A percentile compares a stretch with the other conserved stretches of the same genome.
phyloP scores from a whole-genome alignment of 2,329 filamentous ascomycete species.

The Pseudocercospora eumusae region DNA sequence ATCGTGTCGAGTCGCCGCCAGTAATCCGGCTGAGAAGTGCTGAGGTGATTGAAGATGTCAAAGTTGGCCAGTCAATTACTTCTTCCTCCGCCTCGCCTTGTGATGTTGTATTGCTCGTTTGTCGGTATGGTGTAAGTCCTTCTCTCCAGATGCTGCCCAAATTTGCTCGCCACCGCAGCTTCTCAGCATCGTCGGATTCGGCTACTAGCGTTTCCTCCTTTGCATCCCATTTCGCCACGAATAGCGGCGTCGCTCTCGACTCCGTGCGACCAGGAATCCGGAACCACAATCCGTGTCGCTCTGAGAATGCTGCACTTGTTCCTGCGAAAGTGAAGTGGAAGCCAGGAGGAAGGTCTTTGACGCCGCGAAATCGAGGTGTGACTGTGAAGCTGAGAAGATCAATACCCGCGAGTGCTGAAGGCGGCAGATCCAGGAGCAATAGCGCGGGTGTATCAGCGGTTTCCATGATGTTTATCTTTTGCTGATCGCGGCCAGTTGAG shows the following conservation, averaged over 20 bases:
- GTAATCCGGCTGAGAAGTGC: conserved; percentile 54
- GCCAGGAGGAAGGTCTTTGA: conserved; percentile 60
- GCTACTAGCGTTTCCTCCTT: conserved; percentile 49
- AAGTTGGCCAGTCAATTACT: conserved; percentile 54
- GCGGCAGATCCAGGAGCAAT: conserved; percentile 49
- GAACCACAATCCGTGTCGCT: conserved; percentile 65
- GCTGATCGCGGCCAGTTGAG: background rate
- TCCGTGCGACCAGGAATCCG: conserved; percentile 42
- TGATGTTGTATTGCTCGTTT: conserved; percentile 39
- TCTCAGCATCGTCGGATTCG: conserved; percentile 46
- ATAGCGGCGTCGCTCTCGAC: conserved; percentile 39
- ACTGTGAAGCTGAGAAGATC: conserved; percentile 63
- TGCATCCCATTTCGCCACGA: conserved; percentile 60
- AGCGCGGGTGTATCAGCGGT: conserved; percentile 32
- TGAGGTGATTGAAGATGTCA: conserved; percentile 54
- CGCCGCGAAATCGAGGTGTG: conserved; percentile 61
- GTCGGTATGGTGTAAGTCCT: conserved; percentile 52
- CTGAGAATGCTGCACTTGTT: conserved; percentile 58
- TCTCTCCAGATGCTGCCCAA: conserved; percentile 58
- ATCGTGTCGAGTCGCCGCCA: conserved; percentile 50
- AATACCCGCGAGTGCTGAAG: conserved; percentile 55
- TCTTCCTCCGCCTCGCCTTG: conserved; percentile 41
- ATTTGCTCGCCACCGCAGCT: conserved; percentile 57
- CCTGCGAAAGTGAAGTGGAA: conserved; percentile 65
- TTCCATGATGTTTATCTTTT: conserved; percentile 27